Conservation (phyloP, 352 stramenopile species). For the Pythium brassicae region DNA sequence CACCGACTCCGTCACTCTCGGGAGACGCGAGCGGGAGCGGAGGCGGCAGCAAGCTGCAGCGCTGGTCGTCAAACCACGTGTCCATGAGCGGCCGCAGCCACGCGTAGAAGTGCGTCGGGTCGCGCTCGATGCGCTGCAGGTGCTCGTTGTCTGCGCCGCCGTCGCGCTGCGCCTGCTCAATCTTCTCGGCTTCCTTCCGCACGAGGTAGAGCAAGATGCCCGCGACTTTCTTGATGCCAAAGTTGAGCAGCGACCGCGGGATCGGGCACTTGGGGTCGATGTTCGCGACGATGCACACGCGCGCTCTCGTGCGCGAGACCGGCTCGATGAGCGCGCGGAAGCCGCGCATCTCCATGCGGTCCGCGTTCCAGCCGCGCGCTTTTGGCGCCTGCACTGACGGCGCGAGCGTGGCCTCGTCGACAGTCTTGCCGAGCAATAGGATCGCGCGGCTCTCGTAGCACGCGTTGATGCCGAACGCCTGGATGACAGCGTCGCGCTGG, state of each 20-base stretch:
- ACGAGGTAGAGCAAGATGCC: conserved; percentile 74
- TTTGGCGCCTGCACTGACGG: conserved; percentile 37
- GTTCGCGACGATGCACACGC: conserved; percentile 75
- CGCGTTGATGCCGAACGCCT: conserved; percentile 75
- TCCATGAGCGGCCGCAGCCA: conserved; percentile 66
- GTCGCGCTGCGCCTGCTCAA: conserved; percentile 53
- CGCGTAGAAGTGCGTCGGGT: conserved; percentile 73
- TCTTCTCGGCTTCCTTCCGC: conserved; percentile 74
- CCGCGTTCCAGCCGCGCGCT: conserved; percentile 59
- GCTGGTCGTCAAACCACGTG: conserved; percentile 56
- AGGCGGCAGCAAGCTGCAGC: conserved; percentile 26
- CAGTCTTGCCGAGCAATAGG: conserved; percentile 57
- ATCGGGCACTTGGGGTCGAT: conserved; percentile 77
- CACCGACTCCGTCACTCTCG: neutral
- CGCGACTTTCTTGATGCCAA: conserved; percentile 80
- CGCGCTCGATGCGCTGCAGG: conserved; percentile 48
- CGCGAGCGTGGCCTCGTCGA: conserved; percentile 29
- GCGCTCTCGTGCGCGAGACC: conserved; percentile 52
- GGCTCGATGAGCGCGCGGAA: conserved; percentile 78
- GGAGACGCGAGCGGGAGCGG: conserved; percentile 17
- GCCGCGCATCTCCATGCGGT: conserved; percentile 68
- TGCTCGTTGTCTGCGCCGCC: conserved; percentile 42
- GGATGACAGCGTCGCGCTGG: conserved; percentile 62
- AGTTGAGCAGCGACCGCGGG: conserved; percentile 68
- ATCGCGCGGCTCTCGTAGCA: conserved; percentile 73